Base-by-base conservation (phyloP, 2,329 filamentous ascomycete species). In the Talaromyces sp. region DNA sequence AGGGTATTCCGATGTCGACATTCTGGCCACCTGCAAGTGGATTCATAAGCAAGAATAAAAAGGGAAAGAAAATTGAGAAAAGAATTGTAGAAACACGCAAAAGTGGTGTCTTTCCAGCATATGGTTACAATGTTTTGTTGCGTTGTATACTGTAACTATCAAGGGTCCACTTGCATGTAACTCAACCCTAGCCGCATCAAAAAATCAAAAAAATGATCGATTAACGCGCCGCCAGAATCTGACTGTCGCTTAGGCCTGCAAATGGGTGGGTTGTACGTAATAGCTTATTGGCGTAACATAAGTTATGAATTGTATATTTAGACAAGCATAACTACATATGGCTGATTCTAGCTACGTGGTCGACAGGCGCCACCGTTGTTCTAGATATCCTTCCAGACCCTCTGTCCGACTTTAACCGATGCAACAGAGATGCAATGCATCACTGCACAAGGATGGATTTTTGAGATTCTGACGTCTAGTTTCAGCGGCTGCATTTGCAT, bases 41-140 rank as follows among this genome's bases (percentile, higher is more conserved):
- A 46, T 46, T 31, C 17, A 46, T 46, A 31, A 22, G 28, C 41
- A 48, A n/a, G 33, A 48, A 28, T 10, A 39, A 39, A 39, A 22
- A 28, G 15, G 28, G 25, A 22, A 40, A 15, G 7, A 17, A 50
- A 19, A 8, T 17, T 5, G 15, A 25, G 31, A 48, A n/a, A 9
- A 13, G n/a, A 21, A 13, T 6, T 22, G 15, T 15, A 3, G 6
- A 28, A 15, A 3, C 3, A 25, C 7, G 21, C 9, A 31, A 13
- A 35, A 33, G 45, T 48, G 19, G 45, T 48, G 45, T 2, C 33
- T 48, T 33, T 21, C 19, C 15, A 41, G 45, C 7, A 28, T 28
- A 52, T 21, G 55, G 55, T 59, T 59, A 48, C 57, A 59, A 59
- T 50, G 13, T 59, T 35, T 25, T 43, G 57, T 59, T 56, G 57